Base-by-base conservation (phyloP, 2,329 filamentous ascomycete species). In the Hymenoscyphus repandus region DNA sequence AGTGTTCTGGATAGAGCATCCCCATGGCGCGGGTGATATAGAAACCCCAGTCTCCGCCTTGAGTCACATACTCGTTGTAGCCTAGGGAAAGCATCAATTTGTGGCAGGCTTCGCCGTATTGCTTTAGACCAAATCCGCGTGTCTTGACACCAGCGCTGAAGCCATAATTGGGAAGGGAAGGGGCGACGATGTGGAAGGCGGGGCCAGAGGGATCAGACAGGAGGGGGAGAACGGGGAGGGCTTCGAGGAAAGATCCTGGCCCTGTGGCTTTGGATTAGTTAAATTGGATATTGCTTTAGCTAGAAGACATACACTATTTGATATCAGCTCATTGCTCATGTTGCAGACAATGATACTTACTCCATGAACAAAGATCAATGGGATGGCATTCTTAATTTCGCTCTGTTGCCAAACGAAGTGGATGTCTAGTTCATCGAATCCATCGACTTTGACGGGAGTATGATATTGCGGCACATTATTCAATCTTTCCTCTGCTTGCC, bases 31-130 rank as follows among this genome's bases (percentile, higher is more conserved):
- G 77, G 10, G 82, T 83, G 58, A 90, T 78, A 58, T 76, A 74
- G 62, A 75, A 81, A 15, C 85, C 86, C 85, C 83, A 88, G 62
- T 89, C 85, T 27, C 86, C 86, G 55, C 82, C 83, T 67, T 87
- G 79, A 0, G 74, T 77, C 6, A 72, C 74, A 52, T 85, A 87
- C 68, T 80, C 70, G 2, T 73, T 57, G 62, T 86, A 90, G 0
- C 84, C 84, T 2, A 90, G 73, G 11, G 75, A 74, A 6, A 78
- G 67, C 86, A 90, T 90, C 7, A 90, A 68, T 50, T 80, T 82
- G 64, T 90, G 79, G 56, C 80, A 71, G 0, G 75, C 74, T 64
- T 88, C 80, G 2, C 82, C 81, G 58, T 85, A 84, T 56, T 85
- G 78, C 17, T 72, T 70, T 13, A 80, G 60, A 2, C 72, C 75